These are phyloP conservation scores for Phaeosphaeria sp. DNA, from an alignment of 2,329 filamentous ascomycete species.

Conservation along the genomic window DNA sequence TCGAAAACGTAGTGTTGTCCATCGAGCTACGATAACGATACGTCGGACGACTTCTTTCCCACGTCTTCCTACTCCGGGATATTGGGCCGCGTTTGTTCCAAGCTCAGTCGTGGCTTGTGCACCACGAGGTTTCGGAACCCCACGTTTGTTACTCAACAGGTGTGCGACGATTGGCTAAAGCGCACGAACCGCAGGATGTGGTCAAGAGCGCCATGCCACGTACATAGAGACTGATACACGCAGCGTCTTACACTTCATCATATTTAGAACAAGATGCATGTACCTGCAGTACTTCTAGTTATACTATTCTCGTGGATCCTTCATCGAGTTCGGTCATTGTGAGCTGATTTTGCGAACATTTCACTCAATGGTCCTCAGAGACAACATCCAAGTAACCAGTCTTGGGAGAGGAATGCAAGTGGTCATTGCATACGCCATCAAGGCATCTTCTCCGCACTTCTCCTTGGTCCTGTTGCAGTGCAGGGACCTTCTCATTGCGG, in stretches of 20 bases:
- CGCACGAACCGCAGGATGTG: too few relatives aligned
- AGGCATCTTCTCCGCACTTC: neutral
- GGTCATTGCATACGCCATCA: neutral
- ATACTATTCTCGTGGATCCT: neutral
- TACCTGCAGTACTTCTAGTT: neutral
- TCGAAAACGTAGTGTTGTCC: too few relatives aligned
- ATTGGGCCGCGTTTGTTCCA: too few relatives aligned
- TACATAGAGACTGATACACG: neutral
- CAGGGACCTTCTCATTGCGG: conserved; percentile 5
- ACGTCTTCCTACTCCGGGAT: too few relatives aligned
- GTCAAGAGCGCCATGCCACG: too few relatives aligned
- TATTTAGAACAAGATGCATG: neutral
- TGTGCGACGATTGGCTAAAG: too few relatives aligned
- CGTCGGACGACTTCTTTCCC: too few relatives aligned
- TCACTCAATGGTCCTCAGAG: neutral
- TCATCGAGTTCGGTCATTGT: neutral
- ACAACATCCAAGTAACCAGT: neutral
- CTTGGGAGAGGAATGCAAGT: too few relatives aligned
- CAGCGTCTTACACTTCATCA: neutral
- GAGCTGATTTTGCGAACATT: neutral
- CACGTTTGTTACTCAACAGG: too few relatives aligned
- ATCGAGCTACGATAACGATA: too few relatives aligned
- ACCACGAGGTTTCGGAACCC: too few relatives aligned
- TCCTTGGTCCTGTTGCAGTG: neutral
- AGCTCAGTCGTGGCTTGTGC: too few relatives aligned